These are phyloP conservation scores for Alternaria sp. DNA, from an alignment of 2,329 filamentous ascomycete species.

Conservation along the genomic window DNA sequence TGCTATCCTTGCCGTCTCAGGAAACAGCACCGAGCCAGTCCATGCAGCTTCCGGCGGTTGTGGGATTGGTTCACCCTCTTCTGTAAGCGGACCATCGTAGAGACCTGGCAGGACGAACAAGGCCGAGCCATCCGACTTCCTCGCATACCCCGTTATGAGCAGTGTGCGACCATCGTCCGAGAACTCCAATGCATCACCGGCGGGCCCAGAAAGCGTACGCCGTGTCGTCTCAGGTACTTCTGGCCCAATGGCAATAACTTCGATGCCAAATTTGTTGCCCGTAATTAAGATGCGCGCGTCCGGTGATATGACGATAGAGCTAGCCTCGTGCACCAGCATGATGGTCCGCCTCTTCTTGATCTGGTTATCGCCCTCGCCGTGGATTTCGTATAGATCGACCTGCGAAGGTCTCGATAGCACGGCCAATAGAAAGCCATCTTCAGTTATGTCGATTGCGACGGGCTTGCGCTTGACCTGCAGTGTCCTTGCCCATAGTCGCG, in stretches of 20 bases:
- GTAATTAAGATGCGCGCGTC: constrained; percentile 82
- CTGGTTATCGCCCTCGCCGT: constrained; percentile 48
- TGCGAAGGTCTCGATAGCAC: constrained; percentile 83
- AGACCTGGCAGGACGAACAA: constrained; percentile 48
- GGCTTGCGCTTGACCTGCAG: constrained; percentile 48
- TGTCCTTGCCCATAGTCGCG: constrained; percentile 45
- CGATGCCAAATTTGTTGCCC: constrained; percentile 86
- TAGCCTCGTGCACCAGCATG: constrained; percentile 77
- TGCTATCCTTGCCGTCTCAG: constrained; percentile 47
- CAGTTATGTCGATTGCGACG: constrained; percentile 74
- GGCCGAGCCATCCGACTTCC: constrained; percentile 44
- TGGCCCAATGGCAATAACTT: constrained; percentile 77
- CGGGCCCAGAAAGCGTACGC: constrained; percentile 45
- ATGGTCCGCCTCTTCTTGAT: constrained; percentile 76
- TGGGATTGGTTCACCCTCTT: constrained; percentile 48
- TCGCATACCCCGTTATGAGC: constrained; percentile 47
- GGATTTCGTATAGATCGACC: constrained; percentile 82
- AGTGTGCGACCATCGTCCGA: constrained; percentile 50
- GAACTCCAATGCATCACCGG: constrained; percentile 47
- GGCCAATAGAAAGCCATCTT: constrained; percentile 77
- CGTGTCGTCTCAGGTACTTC: constrained; percentile 54
- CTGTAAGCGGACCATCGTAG: constrained; percentile 49
- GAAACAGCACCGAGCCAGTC: constrained; percentile 51
- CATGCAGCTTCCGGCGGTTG: constrained; percentile 46
- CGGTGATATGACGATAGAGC: constrained; percentile 79